These are phyloP conservation scores for Aethionema arabicum DNA, from an alignment of 345 rosid genomes.

Conservation along the genomic window DNA sequence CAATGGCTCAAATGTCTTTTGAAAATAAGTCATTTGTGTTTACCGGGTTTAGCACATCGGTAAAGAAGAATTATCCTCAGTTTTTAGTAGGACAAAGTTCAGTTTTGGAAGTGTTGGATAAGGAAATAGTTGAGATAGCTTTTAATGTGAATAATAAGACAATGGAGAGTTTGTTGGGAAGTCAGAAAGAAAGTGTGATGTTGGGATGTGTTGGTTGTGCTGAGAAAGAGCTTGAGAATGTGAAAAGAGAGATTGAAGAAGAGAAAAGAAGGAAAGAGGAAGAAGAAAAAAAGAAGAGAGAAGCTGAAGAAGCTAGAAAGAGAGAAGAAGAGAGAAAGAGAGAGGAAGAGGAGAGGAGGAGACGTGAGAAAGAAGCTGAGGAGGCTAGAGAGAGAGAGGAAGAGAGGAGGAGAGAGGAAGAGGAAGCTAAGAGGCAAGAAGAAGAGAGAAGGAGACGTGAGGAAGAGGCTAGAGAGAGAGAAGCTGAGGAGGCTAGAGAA, in stretches of 20 bases:
- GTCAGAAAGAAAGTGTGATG: conserved; percentile 54
- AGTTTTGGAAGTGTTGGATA: conserved; percentile 45
- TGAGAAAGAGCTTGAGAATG: conserved; percentile 59
- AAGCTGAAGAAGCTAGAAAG: neutral
- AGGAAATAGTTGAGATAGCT: conserved; percentile 46
- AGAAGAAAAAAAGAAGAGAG: conserved; percentile 17
- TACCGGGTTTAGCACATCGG: conserved; percentile 78
- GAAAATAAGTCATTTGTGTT: conserved; percentile 71
- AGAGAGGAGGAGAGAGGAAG: conserved; percentile 1
- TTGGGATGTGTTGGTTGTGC: conserved; percentile 86
- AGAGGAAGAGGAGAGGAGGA: neutral
- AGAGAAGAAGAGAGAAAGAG: conserved; percentile 25
- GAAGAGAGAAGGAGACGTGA: neutral
- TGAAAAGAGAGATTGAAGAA: conserved; percentile 28
- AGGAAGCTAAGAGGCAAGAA: conserved; percentile 1
- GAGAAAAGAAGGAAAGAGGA: conserved; percentile 1
- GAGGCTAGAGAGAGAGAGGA: neutral
- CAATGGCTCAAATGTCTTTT: conserved; percentile 90
- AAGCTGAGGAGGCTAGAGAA: neutral
- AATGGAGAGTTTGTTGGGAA: conserved; percentile 44
- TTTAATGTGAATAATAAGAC: conserved; percentile 56
- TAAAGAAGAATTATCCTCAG: conserved; percentile 56
- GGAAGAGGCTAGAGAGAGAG: neutral
- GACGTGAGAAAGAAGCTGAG: neutral
- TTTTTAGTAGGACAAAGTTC: conserved; percentile 71